phyloP scores from a whole-genome alignment of 768 basidiomycete genomes.

The Tylopilus subfusipes region DNA sequence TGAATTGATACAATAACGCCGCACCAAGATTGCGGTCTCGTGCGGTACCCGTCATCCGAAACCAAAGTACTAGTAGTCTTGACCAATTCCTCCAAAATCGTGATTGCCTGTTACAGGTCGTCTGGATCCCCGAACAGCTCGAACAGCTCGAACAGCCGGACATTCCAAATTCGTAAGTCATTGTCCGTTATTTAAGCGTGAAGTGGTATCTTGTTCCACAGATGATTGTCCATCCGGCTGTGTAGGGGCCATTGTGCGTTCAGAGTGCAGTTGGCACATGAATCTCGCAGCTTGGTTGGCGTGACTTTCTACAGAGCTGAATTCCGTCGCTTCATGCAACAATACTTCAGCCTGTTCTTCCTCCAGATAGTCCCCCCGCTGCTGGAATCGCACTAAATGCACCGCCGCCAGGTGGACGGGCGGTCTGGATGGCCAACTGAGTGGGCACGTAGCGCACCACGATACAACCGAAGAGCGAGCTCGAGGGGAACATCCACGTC shows the following conservation, averaged over 20 bases:
- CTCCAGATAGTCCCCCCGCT: not conserved
- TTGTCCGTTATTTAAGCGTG: no score
- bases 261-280: no score
- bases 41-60: not conserved
- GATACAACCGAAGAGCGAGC: not conserved
- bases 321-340: not conserved
- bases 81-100: not conserved
- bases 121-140: no score
- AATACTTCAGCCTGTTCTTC: not conserved
- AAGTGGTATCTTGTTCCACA: no score
- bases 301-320: no score
- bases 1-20: not conserved
- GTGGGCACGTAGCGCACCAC: no score
- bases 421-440: slow-evolving; percentile 6
- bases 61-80: not conserved
- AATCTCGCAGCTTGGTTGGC: no score
- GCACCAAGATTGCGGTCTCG: not conserved
- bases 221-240: no score
- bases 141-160: no score
- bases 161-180: no score
- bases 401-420: not conserved
- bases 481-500: not conserved
- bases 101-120: no score
- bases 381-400: not conserved
- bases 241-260: no score